Evolutionary conservation across 768 basidiomycete genomes (phyloP).

Genomic region (Polyporus arcularius): DNA sequence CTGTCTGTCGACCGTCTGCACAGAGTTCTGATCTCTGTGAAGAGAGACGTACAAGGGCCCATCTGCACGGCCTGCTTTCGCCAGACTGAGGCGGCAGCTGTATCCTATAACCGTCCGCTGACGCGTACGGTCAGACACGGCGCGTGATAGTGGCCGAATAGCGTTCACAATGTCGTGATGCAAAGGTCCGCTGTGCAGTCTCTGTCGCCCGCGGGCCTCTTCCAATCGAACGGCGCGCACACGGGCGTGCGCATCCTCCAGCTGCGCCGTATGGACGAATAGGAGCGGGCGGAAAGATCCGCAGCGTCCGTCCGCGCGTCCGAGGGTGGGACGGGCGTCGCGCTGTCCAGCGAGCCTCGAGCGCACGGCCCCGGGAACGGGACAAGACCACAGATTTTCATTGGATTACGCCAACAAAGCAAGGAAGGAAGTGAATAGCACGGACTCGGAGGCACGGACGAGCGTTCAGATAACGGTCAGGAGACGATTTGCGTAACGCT

Average conservation of each 20-base stretch:
- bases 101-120: not conserved
- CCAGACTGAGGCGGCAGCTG: not conserved
- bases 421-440: not conserved
- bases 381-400: conserved; percentile 5
- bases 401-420: conserved; percentile 11
- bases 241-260: conserved; percentile 1
- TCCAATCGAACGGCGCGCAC: conserved; percentile 4
- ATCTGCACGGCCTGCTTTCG: not conserved
- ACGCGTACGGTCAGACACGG: conserved; percentile 11
- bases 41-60: not conserved
- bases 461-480: conserved; percentile 19
- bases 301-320: not conserved
- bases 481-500: not conserved
- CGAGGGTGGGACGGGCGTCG: conserved; percentile 5
- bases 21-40: conserved; percentile 12
- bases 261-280: not conserved
- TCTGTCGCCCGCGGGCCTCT: not conserved
- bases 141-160: conserved; percentile 15
- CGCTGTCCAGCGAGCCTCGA: not conserved
- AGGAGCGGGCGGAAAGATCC: conserved; percentile 16
- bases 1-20: not conserved
- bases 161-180: conserved; percentile 9
- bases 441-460: not conserved
- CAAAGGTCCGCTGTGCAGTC: conserved; percentile 10
- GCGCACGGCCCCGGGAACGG: not conserved